These are phyloP conservation scores for Linum tenue DNA, from an alignment of 345 rosid genomes.

Conservation along the genomic window DNA sequence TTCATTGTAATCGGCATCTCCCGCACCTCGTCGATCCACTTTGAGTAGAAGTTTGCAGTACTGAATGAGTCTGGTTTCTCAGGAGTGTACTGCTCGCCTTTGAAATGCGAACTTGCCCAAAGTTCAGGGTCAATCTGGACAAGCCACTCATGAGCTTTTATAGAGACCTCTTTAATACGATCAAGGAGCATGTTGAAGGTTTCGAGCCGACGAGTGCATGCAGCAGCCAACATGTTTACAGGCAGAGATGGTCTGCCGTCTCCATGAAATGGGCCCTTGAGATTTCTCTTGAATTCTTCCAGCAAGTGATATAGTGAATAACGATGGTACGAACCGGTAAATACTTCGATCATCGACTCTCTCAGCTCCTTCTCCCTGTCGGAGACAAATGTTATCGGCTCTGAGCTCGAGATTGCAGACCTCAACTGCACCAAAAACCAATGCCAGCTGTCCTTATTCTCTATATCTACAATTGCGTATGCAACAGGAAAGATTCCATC, in stretches of 20 bases:
- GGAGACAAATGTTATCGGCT: conserved; percentile 62
- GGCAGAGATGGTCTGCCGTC: conserved; percentile 71
- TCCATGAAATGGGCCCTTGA: conserved; percentile 74
- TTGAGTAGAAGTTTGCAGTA: conserved; percentile 44
- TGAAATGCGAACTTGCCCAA: conserved; percentile 61
- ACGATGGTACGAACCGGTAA: conserved; percentile 59
- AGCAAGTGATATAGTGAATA: conserved; percentile 64
- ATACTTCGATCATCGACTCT: conserved; percentile 50
- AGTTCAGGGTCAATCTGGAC: conserved; percentile 56
- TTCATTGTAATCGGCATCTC: conserved; percentile 63
- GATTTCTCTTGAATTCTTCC: conserved; percentile 44
- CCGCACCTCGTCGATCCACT: conserved; percentile 68
- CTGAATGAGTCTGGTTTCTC: conserved; percentile 37
- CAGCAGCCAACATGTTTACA: conserved; percentile 58
- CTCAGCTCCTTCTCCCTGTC: conserved; percentile 62
- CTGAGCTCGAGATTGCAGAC: conserved; percentile 41
- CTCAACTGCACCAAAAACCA: conserved; percentile 76
- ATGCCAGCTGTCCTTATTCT: conserved; percentile 64
- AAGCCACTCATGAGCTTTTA: conserved; percentile 73
- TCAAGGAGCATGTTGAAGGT: conserved; percentile 43
- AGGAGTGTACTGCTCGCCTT: conserved; percentile 55
- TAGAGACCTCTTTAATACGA: conserved; percentile 56
- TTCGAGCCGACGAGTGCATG: conserved; percentile 54
- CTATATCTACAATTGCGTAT: conserved; percentile 65
- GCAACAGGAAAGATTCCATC: conserved; percentile 71